Evolutionary conservation across 2,329 filamentous ascomycete genomes (phyloP).

Genomic region (Pyrenochaeta sp.): DNA sequence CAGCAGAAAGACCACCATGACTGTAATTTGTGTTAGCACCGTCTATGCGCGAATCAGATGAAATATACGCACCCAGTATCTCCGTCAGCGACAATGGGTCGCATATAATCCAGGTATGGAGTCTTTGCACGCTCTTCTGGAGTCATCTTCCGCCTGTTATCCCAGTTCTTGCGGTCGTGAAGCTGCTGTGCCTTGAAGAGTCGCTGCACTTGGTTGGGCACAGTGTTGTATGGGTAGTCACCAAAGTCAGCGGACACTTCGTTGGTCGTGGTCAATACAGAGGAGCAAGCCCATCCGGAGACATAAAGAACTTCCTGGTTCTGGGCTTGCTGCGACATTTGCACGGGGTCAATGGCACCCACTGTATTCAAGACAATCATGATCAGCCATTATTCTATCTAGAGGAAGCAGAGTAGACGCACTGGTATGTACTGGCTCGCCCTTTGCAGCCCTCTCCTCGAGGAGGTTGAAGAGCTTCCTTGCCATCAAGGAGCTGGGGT

Average conservation of each 20-base stretch:
- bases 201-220: constrained; percentile 96
- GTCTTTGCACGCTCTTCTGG: constrained; percentile 74
- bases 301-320: constrained; percentile 97
- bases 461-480: constrained; percentile 92
- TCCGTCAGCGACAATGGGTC: constrained; percentile 94
- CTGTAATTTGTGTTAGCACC: constrained; percentile 51
- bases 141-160: constrained; percentile 79
- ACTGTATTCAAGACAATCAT: constrained; percentile 60
- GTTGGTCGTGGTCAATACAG: constrained; percentile 89
- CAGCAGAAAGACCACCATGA: constrained; percentile 89
- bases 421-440: constrained; percentile 94
- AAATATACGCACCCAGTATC: constrained; percentile 73
- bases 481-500: constrained; percentile 93
- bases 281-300: constrained; percentile 97
- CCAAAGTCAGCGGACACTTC: constrained; percentile 98
- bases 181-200: constrained; percentile 96
- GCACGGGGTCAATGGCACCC: constrained; percentile 97
- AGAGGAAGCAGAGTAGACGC: constrained; percentile 47
- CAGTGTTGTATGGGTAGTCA: constrained; percentile 98
- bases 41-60: rapidly evolving
- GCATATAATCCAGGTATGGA: constrained; percentile 89
- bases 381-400: constrained; percentile 40
- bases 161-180: constrained; percentile 96
- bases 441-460: constrained; percentile 76
- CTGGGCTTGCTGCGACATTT: constrained; percentile 98